Percentiles rank a stretch among this genome's conserved stretches.
Conservation (phyloP, 2,329 filamentous ascomycete species). For the Phyllachora maydis region DNA sequence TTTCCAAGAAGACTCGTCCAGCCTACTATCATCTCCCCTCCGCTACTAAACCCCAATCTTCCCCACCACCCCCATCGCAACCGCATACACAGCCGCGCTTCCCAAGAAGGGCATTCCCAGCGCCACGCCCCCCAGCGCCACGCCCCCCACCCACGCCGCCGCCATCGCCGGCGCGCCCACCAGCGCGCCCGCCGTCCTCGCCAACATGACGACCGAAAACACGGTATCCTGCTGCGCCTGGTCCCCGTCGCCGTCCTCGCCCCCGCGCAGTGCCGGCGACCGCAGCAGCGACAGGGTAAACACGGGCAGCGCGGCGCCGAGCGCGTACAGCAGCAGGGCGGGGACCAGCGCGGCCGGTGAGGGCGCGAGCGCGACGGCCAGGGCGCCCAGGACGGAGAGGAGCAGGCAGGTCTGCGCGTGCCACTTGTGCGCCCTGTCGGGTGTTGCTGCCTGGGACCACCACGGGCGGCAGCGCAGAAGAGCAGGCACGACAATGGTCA, state of each 20-base stretch:
- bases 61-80: slow-evolving; percentile 8
- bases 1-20: too few species aligned
- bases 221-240: slow-evolving; percentile 16
- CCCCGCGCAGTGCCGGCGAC: slow-evolving; percentile 7
- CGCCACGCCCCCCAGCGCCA: slow-evolving; percentile 13
- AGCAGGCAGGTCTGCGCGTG: slow-evolving; percentile 15
- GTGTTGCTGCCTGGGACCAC: slow-evolving; percentile 5
- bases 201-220: slow-evolving; percentile 28
- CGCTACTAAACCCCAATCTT: slow-evolving; percentile 4
- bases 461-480: slow-evolving; percentile 9
- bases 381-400: slow-evolving; percentile 18
- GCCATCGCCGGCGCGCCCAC: slow-evolving; percentile 25
- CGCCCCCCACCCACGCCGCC: slow-evolving; percentile 21
- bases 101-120: slow-evolving; percentile 18
- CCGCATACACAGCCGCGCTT: slow-evolving; percentile 16
- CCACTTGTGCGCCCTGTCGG: slow-evolving; percentile 11
- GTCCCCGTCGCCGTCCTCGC: neutral
- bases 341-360: slow-evolving; percentile 19
- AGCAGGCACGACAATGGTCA: slow-evolving; percentile 19
- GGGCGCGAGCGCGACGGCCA: slow-evolving; percentile 18
- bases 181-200: slow-evolving; percentile 24
- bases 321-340: slow-evolving; percentile 21
- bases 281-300: slow-evolving; percentile 26
- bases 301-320: slow-evolving; percentile 25
- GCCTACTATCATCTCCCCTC: too few species aligned